Evolutionary conservation across 1,139 yeast genomes (phyloP).

Genomic region (Wickerhamomyces sp.): DNA sequence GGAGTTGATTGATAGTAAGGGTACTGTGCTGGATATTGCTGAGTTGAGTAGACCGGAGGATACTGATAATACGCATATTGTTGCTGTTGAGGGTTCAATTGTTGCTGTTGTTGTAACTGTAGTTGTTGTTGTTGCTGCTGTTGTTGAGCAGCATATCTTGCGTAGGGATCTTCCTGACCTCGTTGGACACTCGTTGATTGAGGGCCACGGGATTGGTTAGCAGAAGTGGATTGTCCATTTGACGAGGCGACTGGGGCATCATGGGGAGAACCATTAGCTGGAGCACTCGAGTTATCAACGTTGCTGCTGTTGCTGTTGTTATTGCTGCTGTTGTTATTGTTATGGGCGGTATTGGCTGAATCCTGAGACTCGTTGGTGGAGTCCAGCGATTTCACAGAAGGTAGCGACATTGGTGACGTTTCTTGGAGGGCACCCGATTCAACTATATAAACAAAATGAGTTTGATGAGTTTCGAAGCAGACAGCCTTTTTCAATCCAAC

Average conservation of each 20-base stretch:
- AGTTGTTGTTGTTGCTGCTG: constrained; percentile 5
- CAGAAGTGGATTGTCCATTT: neutral
- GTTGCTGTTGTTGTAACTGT: constrained; percentile 6
- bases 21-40: constrained; percentile 17
- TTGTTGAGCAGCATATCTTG: neutral
- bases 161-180: neutral
- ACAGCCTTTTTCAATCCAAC: too few species aligned
- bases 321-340: neutral
- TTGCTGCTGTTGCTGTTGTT: neutral
- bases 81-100: constrained; percentile 8
- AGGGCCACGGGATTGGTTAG: neutral
- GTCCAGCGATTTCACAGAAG: constrained; percentile 1
- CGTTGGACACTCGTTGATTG: neutral
- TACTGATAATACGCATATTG: constrained; percentile 13
- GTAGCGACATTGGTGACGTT: neutral
- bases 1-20: constrained; percentile 18
- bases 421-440: neutral
- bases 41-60: constrained; percentile 11
- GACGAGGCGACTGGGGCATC: neutral
- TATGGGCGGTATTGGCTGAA: neutral
- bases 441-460: too few species aligned
- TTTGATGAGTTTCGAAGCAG: too few species aligned
- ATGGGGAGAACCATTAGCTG: constrained; percentile 4
- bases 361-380: constrained; percentile 1
- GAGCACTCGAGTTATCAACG: neutral